These are phyloP conservation scores for Mucor plumbeus DNA, from an alignment of 371 early-diverging fungal species.

Conservation along the genomic window DNA sequence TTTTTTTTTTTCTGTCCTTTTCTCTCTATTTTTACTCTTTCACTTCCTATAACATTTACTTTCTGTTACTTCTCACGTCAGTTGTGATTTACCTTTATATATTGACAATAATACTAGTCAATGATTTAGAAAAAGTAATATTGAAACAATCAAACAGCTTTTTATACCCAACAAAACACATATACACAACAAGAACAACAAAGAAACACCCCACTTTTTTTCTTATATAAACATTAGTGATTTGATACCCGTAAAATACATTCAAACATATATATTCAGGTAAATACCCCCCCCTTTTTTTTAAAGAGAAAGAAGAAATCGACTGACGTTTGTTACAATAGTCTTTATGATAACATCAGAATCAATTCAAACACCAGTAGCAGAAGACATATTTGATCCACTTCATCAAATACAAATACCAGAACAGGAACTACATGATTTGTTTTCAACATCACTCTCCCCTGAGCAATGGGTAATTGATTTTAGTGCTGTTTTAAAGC, in stretches of 20 bases:
- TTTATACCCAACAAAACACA: conserved; percentile 11
- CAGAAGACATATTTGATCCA: conserved; percentile 16
- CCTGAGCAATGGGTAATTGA: conserved; percentile 15
- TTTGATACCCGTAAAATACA: neutral
- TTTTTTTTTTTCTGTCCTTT: neutral
- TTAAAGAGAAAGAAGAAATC: neutral
- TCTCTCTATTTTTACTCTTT: neutral
- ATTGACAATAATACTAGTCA: neutral
- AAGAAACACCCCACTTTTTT: neutral
- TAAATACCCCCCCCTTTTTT: neutral
- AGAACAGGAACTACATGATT: conserved; percentile 25
- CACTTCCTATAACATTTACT: neutral
- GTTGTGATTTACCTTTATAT: neutral
- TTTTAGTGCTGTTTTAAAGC: conserved; percentile 27
- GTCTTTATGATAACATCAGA: conserved; percentile 9
- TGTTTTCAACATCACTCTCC: conserved; percentile 9
- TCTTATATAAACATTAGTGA: neutral
- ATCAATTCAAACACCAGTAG: neutral
- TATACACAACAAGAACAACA: neutral
- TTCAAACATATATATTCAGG: neutral
- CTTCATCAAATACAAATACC: conserved; percentile 21
- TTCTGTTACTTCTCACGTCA: neutral
- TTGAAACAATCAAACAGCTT: neutral
- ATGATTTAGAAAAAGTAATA: neutral
- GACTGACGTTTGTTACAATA: neutral